Conservation (phyloP, 495 filamentous ascomycete genomes). For the Stereocaulon alpinum region DNA sequence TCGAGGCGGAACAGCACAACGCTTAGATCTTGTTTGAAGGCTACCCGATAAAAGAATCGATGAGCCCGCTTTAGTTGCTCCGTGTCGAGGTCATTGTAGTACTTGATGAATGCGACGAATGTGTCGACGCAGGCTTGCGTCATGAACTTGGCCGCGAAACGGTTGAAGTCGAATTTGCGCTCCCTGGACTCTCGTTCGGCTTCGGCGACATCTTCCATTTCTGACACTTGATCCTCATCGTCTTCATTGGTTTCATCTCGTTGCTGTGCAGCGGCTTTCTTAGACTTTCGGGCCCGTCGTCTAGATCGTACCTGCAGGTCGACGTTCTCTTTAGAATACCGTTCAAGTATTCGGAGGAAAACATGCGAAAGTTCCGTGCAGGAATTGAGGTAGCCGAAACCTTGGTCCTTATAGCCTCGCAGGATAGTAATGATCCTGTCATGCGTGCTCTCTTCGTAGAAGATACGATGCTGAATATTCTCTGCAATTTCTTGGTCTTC, state of each 20-base stretch:
- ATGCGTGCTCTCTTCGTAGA: conserved; percentile 94
- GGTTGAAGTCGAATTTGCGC: conserved; percentile 86
- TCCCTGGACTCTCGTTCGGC: conserved; percentile 63
- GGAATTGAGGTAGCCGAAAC: conserved; percentile 86
- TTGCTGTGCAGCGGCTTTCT: conserved; percentile 43
- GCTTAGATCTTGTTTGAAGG: conserved; percentile 86
- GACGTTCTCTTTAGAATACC: conserved; percentile 86
- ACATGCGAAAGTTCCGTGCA: conserved; percentile 86
- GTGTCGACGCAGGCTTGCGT: conserved; percentile 81
- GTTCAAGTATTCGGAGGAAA: conserved; percentile 83
- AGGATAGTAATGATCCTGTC: conserved; percentile 72
- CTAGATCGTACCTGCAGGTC: conserved; percentile 85
- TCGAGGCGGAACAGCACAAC: conserved; percentile 84
- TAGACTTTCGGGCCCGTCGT: conserved; percentile 55
- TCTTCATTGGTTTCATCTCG: conserved; percentile 27
- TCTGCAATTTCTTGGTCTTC: conserved; percentile 98
- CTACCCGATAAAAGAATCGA: conserved; percentile 88
- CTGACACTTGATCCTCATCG: conserved; percentile 47
- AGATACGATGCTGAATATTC: conserved; percentile 91
- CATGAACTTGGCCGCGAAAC: conserved; percentile 70
- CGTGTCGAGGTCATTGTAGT: conserved; percentile 69
- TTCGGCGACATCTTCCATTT: conserved; percentile 61
- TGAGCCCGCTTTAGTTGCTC: conserved; percentile 86
- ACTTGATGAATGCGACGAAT: conserved; percentile 69
- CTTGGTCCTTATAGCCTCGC: conserved; percentile 80